Base-by-base conservation (phyloP, 768 basidiomycete genomes). In the Pholiota microspora region DNA sequence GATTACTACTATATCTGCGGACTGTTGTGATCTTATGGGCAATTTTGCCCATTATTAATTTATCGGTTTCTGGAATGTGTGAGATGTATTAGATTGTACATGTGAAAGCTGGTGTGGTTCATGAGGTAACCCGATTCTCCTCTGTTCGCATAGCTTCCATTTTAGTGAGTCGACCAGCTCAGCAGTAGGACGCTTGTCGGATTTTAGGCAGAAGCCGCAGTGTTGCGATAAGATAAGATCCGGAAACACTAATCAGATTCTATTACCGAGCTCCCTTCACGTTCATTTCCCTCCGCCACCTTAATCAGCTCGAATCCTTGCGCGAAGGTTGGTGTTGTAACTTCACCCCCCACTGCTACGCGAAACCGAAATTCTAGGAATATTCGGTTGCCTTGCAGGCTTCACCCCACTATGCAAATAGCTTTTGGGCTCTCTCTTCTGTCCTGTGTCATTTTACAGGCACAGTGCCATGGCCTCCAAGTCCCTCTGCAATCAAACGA, bases 1-100 rank as follows among this genome's bases (percentile, higher is more conserved):
- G 16, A 48, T 9, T 31, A 31, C 32, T 21, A 48, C 32, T 21
- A 31, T 29, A 34, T 32, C 28, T 31, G n/a, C 25, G 46, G 46
- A 48, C 25, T 48, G 29, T 48, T 29, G 46, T 24, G 46, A 48
- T 48, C 32, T 48, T 42, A 42, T 16, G 40, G 40, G 16, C 40
- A 10, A n/a, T 36, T 36, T 42, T 10, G 40, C 23, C 40, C 40
- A 42, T 42, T 16, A 16, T 42, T 42, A 42, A 42, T 42, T 42
- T 42, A 42, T 42, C 21, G 40, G 38, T 40, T 40, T 16, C 16
- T 6, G 16, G 38, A 40, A 21, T 31, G 29, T n/a, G n/a, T n/a
- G n/a, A n/a, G n/a, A n/a, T n/a, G n/a, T n/a, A n/a, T n/a, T n/a
- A n/a, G n/a, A n/a, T n/a, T n/a, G n/a, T n/a, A n/a, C n/a, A n/a